Evolutionary conservation across 2,329 filamentous ascomycete genomes (phyloP), one percentile per base, ranked within the genome.

Genomic region (Trichophyton verrucosum): DNA sequence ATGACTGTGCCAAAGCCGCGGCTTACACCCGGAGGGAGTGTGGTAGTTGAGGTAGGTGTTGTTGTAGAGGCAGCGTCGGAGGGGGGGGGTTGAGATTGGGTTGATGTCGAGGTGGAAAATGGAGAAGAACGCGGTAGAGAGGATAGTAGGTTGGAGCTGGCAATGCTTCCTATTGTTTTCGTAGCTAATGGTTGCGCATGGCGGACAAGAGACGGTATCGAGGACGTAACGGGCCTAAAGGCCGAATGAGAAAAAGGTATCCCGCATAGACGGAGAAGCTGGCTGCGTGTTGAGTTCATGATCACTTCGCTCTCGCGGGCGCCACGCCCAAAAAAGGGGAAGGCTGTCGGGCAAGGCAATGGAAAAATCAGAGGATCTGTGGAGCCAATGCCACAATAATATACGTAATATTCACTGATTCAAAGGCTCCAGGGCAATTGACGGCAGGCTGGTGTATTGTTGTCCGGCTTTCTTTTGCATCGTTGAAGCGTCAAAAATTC

Each of bases 1-100:
- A 71, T 66, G 27, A 76, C 74, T 47, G 73, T 76, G 64, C 74
- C 74, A 61, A 46, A 53, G 46, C 53, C 57, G 27, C 51, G 62
- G 27, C 65, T 71, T 62, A 72, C 72, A 59, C 70, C 59, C 57
- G 63, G 66, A 64, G 55, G 30, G 24, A 62, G 60, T 20, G 24
- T 13, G 58, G 49, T 6, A 44, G 44, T 44, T 40, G 53, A 20
- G 30, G 59, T 51, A n/a, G 40, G 15, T 17, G 38, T 24, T 30
- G 36, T 33, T 42, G 22, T 58, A 27, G 56, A 9, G 15, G 38
- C n/a, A 17, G 42, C 3, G 24, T 46, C 42, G 17, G 40, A 30
- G 7, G 15, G 30, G 11, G 36, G 57, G 11, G 30, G 7, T 44
- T 36, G 36, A 49, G 40, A 33, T 49, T 22, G 24, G 2, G 42